Conservation (phyloP, 768 basidiomycete species). For the Hirschioporus abietinus region DNA sequence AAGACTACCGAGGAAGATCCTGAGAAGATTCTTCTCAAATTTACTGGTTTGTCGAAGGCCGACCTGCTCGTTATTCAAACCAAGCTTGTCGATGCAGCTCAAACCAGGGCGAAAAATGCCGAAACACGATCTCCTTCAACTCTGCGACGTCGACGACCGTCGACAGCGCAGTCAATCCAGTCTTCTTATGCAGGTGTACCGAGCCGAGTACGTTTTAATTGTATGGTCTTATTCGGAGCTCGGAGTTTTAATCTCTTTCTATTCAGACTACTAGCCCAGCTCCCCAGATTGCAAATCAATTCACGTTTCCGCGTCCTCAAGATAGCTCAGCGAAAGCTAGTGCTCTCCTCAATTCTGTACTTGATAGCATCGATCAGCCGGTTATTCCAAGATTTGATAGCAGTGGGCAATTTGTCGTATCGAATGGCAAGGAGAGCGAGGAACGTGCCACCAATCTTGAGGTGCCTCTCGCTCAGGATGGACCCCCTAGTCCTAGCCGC, state of each 20-base stretch:
- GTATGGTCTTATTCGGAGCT: background rate
- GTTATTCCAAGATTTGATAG: background rate
- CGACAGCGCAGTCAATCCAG: constrained; percentile 79
- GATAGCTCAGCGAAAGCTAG: constrained; percentile 57
- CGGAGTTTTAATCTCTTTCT: constrained; percentile 11
- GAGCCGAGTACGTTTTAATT: constrained; percentile 26
- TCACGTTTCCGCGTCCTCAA: constrained; percentile 26
- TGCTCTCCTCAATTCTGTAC: constrained; percentile 60
- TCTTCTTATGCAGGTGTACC: constrained; percentile 54
- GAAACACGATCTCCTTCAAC: constrained; percentile 63
- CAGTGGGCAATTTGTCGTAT: constrained; percentile 9
- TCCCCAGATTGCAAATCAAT: constrained; percentile 39
- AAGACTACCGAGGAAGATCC: constrained; percentile 51
- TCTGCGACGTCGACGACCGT: constrained; percentile 67
- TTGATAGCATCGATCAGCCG: constrained; percentile 45
- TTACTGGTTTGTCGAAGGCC: constrained; percentile 61
- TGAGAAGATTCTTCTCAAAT: constrained; percentile 60
- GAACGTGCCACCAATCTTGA: constrained; percentile 19
- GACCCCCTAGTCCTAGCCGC: constrained; percentile 39
- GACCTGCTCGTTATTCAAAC: constrained; percentile 75
- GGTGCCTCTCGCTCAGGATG: constrained; percentile 30
- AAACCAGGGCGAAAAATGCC: constrained; percentile 49
- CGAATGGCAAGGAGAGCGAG: background rate
- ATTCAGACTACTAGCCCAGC: constrained; percentile 56
- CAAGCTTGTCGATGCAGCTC: constrained; percentile 60